Evolutionary conservation across 345 rosid genomes (phyloP).

Genomic region (Gossypium australe): DNA sequence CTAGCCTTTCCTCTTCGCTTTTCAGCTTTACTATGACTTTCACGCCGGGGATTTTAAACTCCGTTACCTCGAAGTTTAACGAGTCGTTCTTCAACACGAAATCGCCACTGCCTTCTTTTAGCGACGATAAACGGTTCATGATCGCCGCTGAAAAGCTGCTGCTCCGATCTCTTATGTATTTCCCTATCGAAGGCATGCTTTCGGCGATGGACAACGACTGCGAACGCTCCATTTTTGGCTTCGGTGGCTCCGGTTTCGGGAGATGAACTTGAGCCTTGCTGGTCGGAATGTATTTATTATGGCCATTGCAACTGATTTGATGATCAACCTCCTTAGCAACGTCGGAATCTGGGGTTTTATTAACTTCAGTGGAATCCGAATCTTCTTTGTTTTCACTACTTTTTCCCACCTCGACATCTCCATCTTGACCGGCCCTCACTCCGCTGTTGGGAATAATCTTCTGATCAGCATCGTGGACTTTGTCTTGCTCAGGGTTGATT

Average conservation of each 20-base stretch:
- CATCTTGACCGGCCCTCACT: neutral
- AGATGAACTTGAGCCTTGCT: conserved; percentile 57
- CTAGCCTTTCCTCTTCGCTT: conserved; percentile 25
- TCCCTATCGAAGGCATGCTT: conserved; percentile 46
- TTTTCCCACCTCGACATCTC: conserved; percentile 1
- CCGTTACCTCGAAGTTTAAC: conserved; percentile 42
- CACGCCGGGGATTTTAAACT: conserved; percentile 67
- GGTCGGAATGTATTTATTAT: conserved; percentile 9
- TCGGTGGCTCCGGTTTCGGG: conserved; percentile 69
- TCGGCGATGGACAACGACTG: conserved; percentile 29
- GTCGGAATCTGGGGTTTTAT: conserved; percentile 10
- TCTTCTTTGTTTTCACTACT: neutral
- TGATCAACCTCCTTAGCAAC: neutral
- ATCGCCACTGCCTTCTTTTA: conserved; percentile 18
- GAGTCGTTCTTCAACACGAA: conserved; percentile 6
- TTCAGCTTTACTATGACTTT: conserved; percentile 61
- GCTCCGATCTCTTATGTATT: conserved; percentile 56
- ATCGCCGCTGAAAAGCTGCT: conserved; percentile 51
- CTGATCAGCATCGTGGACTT: neutral
- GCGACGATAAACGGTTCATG: conserved; percentile 37
- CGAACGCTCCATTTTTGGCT: conserved; percentile 15
- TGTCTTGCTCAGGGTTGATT: neutral
- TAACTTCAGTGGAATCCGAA: neutral
- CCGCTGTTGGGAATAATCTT: neutral
- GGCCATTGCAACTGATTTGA: neutral